Conservation (phyloP, 768 basidiomycete genomes). For the Pseudohyphozyma bogoriensis region DNA sequence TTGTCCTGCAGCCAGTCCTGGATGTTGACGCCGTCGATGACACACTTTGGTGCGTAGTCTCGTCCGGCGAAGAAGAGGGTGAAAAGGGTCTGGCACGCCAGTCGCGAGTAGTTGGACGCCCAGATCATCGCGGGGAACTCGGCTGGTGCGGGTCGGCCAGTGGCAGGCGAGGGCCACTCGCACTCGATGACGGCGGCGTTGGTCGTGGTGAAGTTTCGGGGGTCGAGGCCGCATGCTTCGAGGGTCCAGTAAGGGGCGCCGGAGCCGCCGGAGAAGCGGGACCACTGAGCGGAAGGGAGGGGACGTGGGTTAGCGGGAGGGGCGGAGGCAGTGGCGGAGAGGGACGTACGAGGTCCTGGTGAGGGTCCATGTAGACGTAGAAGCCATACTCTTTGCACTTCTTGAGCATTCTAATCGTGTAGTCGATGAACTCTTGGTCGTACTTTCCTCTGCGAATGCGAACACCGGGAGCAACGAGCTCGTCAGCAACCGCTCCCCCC, state of each 20-base stretch:
- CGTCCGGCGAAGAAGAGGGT: constrained; percentile 89
- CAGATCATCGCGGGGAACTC: constrained; percentile 87
- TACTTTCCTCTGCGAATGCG: constrained; percentile 58
- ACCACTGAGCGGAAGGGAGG: constrained; percentile 61
- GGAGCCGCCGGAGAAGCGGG: constrained; percentile 85
- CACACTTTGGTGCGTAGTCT: constrained; percentile 79
- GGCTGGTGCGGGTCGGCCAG: constrained; percentile 55
- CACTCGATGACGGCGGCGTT: constrained; percentile 76
- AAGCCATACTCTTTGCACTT: constrained; percentile 91
- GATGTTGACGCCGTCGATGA: constrained; percentile 83
- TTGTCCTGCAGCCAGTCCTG: constrained; percentile 45
- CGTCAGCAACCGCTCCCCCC: background rate
- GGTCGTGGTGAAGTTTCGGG: constrained; percentile 71
- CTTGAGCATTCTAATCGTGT: constrained; percentile 70
- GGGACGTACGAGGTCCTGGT: constrained; percentile 78
- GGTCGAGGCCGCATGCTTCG: constrained; percentile 78
- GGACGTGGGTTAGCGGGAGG: background rate
- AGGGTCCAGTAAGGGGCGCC: constrained; percentile 94
- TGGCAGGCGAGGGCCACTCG: constrained; percentile 62
- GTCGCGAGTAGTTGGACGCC: constrained; percentile 88
- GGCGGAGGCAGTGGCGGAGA: background rate
- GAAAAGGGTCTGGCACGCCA: constrained; percentile 78
- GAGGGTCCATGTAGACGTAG: constrained; percentile 84
- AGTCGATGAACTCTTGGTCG: constrained; percentile 85
- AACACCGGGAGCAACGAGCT: background rate